Percentiles rank a stretch among this genome's conserved stretches.
Conservation (phyloP, 768 basidiomycete genomes). For the Leccinum olivaceopallidum region DNA sequence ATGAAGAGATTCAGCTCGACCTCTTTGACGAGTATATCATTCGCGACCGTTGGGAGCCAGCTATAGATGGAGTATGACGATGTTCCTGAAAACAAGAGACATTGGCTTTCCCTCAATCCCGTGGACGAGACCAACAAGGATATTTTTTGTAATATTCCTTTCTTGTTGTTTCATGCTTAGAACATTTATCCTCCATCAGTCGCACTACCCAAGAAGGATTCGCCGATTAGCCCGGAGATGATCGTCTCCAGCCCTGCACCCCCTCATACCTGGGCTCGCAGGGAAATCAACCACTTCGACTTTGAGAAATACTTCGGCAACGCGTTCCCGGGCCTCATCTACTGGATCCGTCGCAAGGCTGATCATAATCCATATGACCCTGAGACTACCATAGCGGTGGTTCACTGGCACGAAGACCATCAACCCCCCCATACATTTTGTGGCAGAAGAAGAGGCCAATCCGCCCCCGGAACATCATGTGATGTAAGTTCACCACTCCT, state of each 20-base stretch:
- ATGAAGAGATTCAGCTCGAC: background rate
- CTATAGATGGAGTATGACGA: background rate
- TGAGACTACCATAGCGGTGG: background rate
- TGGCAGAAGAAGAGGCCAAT: background rate
- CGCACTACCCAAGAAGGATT: too few relatives aligned
- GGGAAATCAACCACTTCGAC: background rate
- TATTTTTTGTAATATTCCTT: background rate
- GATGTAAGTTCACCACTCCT: too few relatives aligned
- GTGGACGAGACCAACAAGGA: background rate
- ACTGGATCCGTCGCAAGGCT: background rate
- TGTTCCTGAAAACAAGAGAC: background rate
- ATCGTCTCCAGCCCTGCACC: background rate
- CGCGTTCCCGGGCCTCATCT: background rate
- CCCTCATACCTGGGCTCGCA: background rate
- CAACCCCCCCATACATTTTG: background rate
- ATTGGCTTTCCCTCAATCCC: background rate
- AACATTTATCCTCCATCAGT: too few relatives aligned
- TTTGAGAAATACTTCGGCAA: background rate
- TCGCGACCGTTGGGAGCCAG: background rate
- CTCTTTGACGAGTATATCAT: conserved; percentile 1
- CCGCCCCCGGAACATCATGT: too few relatives aligned
- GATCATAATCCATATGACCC: background rate
- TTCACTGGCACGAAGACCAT: background rate
- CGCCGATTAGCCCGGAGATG: too few relatives aligned
- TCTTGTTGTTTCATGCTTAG: too few relatives aligned